These are phyloP conservation scores for Zygnema cylindricum DNA, from an alignment of 139 green algal species.

Conservation along the genomic window DNA sequence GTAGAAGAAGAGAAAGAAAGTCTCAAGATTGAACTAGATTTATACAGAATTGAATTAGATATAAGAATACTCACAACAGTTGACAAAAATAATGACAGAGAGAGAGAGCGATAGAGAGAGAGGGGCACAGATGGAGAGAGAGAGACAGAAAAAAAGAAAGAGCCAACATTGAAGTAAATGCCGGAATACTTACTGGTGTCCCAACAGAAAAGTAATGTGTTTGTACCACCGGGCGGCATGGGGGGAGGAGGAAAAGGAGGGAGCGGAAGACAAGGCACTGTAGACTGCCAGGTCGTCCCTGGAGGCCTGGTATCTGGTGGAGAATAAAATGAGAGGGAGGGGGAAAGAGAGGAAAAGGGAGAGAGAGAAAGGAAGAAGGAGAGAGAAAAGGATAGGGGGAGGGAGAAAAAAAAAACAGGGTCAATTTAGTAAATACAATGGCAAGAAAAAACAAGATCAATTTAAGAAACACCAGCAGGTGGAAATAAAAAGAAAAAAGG, in stretches of 20 bases:
- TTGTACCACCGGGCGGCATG: constrained; percentile 70
- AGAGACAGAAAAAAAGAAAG: not conserved
- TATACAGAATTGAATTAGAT: too few species aligned
- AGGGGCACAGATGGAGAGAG: not conserved
- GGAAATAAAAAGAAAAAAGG: too few species aligned
- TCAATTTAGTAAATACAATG: too few species aligned
- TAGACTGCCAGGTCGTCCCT: constrained; percentile 73
- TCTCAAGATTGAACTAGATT: too few species aligned
- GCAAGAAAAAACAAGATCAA: too few species aligned
- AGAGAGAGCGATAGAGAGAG: too few species aligned
- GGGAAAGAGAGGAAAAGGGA: not conserved
- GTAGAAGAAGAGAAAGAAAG: too few species aligned
- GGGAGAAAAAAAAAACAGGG: too few species aligned
- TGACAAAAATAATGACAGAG: too few species aligned
- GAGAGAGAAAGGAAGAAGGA: not conserved
- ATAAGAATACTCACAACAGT: too few species aligned
- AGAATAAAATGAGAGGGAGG: not conserved
- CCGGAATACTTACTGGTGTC: constrained; percentile 24
- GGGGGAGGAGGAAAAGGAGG: constrained; percentile 61
- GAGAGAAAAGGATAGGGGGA: too few species aligned
- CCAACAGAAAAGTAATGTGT: constrained; percentile 71
- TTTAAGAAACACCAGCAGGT: too few species aligned
- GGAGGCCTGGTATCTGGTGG: constrained; percentile 72
- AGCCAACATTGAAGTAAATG: constrained; percentile 7
- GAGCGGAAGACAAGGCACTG: constrained; percentile 61